Conservation (phyloP, 371 early-diverging fungal species). For the Mucor lusitanicus region DNA sequence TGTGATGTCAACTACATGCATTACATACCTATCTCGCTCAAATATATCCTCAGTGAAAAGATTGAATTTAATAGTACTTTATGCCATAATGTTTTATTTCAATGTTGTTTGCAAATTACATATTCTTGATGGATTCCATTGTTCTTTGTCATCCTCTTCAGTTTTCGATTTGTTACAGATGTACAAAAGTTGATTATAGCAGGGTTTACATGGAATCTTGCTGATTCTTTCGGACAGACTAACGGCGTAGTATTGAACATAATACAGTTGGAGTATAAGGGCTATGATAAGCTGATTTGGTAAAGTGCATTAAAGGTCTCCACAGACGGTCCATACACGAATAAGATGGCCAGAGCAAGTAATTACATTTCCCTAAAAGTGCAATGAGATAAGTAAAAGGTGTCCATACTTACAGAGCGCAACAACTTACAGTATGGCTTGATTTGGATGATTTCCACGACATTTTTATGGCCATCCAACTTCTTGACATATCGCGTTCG, state of each 20-base stretch:
- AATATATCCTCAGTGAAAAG: too few species aligned
- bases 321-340: conserved; percentile 74
- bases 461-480: conserved; percentile 58
- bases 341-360: conserved; percentile 65
- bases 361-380: conserved; percentile 66
- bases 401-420: neutral
- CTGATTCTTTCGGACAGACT: conserved; percentile 33
- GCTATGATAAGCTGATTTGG: conserved; percentile 56
- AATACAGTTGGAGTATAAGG: conserved; percentile 44
- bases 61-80: too few species aligned
- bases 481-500: conserved; percentile 67
- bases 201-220: conserved; percentile 37
- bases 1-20: too few species aligned
- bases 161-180: neutral
- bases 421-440: conserved; percentile 57
- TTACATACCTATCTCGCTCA: too few species aligned
- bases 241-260: conserved; percentile 17
- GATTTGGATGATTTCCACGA: conserved; percentile 57
- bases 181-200: conserved; percentile 13
- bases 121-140: neutral
- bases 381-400: neutral
- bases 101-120: neutral
- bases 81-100: neutral
- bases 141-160: neutral
- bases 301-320: conserved; percentile 64